Conservation (phyloP, 306 rosid genomes). For the Elaeagnus macrophylla region DNA sequence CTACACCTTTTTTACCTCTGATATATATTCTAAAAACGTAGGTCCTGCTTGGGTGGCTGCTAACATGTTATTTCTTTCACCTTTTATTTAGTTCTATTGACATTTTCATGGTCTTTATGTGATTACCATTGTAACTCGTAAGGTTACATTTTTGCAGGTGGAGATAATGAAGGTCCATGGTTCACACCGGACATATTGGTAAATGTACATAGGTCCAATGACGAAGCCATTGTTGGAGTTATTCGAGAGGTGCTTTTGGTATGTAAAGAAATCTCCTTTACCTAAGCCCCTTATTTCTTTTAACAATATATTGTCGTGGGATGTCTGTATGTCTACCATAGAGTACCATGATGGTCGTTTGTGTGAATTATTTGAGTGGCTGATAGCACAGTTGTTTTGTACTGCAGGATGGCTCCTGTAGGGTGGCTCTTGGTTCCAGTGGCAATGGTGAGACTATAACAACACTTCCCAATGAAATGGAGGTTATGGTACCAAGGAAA, state of each 20-base stretch:
- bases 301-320: neutral
- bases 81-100: no score
- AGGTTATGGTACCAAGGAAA: conserved; percentile 72
- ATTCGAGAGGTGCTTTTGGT: conserved; percentile 88
- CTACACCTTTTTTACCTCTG: no score
- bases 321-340: neutral
- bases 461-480: conserved; percentile 62
- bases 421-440: conserved; percentile 62
- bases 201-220: conserved; percentile 68
- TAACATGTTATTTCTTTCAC: no score
- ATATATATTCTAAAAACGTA: no score
- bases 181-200: conserved; percentile 81
- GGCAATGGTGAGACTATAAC: conserved; percentile 66
- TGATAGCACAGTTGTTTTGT: neutral
- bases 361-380: neutral
- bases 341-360: neutral
- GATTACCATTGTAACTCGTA: neutral
- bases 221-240: conserved; percentile 55
- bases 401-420: conserved; percentile 77
- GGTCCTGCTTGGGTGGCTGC: no score
- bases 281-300: neutral
- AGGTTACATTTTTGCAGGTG: conserved; percentile 43
- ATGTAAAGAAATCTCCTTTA: conserved; percentile 16
- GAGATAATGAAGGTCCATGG: conserved; percentile 86
- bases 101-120: neutral